Percentiles rank a stretch among this genome's conserved stretches.
These are phyloP conservation scores for Elsinoe ampelina DNA, from an alignment of 2,329 filamentous ascomycete species.

Conservation along the genomic window DNA sequence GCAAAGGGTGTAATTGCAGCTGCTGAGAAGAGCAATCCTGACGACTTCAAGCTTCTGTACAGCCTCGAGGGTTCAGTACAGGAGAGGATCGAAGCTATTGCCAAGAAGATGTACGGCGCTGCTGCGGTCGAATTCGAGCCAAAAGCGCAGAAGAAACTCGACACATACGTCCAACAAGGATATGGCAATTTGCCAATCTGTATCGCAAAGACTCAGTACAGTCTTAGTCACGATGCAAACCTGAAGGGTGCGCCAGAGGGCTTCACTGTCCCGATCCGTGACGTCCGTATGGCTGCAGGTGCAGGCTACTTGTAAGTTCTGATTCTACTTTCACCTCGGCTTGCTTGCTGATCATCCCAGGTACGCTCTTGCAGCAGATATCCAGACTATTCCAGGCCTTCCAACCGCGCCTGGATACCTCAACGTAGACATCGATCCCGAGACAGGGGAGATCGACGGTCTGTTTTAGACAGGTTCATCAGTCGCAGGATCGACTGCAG, in stretches of 20 bases:
- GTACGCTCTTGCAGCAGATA: constrained; percentile 90
- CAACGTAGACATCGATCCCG: constrained; percentile 65
- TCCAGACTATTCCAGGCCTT: constrained; percentile 93
- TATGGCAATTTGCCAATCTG: constrained; percentile 91
- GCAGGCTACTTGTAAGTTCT: constrained; percentile 72
- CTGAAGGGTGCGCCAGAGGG: constrained; percentile 92
- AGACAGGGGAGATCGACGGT: constrained; percentile 50
- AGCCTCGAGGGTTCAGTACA: constrained; percentile 68
- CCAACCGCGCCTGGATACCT: constrained; percentile 92
- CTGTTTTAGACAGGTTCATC: constrained; percentile 60
- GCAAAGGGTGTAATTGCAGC: constrained; percentile 79
- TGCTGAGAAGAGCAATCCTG: constrained; percentile 61
- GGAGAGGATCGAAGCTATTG: constrained; percentile 83
- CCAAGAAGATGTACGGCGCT: constrained; percentile 89
- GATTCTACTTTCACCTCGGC: too few species aligned
- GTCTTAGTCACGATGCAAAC: constrained; percentile 80
- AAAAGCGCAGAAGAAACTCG: constrained; percentile 89
- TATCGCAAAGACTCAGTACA: constrained; percentile 97
- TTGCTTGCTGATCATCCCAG: constrained; percentile 32
- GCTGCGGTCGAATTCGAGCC: constrained; percentile 85
- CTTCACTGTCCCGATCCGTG: constrained; percentile 88
- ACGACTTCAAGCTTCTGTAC: constrained; percentile 84
- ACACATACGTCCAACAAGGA: constrained; percentile 86
- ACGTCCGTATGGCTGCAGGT: constrained; percentile 87
- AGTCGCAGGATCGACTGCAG: constrained; percentile 8